A percentile compares a stretch with the other conserved stretches of the same genome.
phyloP scores from a whole-genome alignment of 805 yeast species.

The Yarrowia osloensis region DNA sequence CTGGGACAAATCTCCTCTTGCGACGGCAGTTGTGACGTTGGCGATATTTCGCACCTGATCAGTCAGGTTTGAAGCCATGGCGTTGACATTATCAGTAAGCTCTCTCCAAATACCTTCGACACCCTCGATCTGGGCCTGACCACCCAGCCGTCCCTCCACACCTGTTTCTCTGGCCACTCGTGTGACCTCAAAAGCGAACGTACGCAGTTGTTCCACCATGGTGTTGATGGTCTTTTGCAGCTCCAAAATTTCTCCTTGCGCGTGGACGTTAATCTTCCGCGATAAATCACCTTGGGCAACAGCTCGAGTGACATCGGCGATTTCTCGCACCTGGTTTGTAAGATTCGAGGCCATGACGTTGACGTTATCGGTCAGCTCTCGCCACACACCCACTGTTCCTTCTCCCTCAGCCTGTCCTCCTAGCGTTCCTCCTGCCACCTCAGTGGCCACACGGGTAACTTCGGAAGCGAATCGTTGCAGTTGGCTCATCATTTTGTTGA shows the following conservation, averaged over 20 bases:
- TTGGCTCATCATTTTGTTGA: constrained; percentile 88
- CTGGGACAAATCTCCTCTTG: constrained; percentile 76
- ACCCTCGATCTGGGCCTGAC: constrained; percentile 77
- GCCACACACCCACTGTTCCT: constrained; percentile 89
- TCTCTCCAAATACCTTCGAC: constrained; percentile 89
- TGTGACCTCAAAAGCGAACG: constrained; percentile 82
- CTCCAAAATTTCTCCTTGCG: constrained; percentile 86
- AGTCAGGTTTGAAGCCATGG: constrained; percentile 85
- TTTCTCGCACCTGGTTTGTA: constrained; percentile 86
- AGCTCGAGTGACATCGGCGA: constrained; percentile 85
- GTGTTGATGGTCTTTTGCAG: constrained; percentile 84
- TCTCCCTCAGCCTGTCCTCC: constrained; percentile 87
- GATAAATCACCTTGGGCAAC: constrained; percentile 86
- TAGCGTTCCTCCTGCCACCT: constrained; percentile 84
- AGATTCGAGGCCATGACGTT: constrained; percentile 87
- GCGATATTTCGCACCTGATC: constrained; percentile 88
- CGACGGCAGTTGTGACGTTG: constrained; percentile 84
- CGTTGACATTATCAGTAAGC: constrained; percentile 81
- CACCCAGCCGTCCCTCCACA: constrained; percentile 84
- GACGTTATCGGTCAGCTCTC: constrained; percentile 80
- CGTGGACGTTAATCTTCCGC: constrained; percentile 82
- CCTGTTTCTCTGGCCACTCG: constrained; percentile 89
- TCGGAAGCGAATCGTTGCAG: constrained; percentile 77
- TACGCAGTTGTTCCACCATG: constrained; percentile 83
- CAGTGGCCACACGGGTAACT: constrained; percentile 83